These are phyloP conservation scores for Trebouxiophyceae sp. DNA, from an alignment of 163 green algal species.

Conservation along the genomic window DNA sequence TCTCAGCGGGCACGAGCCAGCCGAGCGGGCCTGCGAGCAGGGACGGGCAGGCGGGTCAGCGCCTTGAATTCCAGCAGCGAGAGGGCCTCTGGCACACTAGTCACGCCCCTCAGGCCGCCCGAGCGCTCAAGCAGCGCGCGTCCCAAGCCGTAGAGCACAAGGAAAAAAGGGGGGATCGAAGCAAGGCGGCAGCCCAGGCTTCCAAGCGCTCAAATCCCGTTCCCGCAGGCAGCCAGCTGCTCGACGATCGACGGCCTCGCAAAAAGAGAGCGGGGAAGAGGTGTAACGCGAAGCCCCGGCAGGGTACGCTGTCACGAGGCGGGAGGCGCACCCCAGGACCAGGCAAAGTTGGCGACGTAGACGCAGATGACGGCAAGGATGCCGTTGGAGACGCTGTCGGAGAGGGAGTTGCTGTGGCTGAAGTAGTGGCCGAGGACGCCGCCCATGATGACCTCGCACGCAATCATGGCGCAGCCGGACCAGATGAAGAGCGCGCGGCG, in stretches of 20 bases:
- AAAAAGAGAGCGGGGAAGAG: no score
- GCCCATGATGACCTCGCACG: conserved; percentile 33
- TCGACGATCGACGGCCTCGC: no score
- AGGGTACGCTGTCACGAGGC: not conserved
- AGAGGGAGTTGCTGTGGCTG: conserved; percentile 11
- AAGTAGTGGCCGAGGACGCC: conserved; percentile 36
- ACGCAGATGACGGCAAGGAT: conserved; percentile 42
- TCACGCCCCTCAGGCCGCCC: not conserved
- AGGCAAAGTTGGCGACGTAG: conserved; percentile 50
- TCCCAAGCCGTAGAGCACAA: no score
- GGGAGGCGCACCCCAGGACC: conserved; percentile 30
- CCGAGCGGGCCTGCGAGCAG: not conserved
- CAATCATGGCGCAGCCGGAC: conserved; percentile 54
- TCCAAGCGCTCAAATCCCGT: not conserved
- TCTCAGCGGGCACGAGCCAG: conserved; percentile 23
- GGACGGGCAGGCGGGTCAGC: not conserved
- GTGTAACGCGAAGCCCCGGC: no score
- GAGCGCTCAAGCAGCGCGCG: no score
- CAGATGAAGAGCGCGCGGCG: conserved; percentile 49
- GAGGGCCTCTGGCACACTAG: not conserved
- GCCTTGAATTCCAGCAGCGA: not conserved
- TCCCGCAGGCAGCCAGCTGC: no score
- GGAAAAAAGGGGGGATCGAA: no score
- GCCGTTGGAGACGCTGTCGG: conserved; percentile 41
- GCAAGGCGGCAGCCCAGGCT: not conserved